phyloP scores from a whole-genome alignment of 129 eudicot species.

The Flaveria sonorensis region DNA sequence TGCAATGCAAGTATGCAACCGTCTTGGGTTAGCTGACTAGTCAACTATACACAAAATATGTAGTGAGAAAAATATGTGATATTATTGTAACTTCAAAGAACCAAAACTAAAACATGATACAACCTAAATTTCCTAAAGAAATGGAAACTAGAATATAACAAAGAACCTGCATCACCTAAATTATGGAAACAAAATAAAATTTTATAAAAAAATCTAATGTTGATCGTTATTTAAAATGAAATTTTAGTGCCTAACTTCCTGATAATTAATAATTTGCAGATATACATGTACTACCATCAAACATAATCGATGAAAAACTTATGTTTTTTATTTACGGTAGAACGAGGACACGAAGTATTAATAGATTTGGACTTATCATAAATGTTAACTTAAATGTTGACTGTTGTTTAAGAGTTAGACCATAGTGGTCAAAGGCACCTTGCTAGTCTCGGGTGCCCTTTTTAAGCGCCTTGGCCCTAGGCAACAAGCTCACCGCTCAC shows the following conservation, averaged over 20 bases:
- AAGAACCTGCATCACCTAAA: neutral
- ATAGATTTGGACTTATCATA: neutral
- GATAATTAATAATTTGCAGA: neutral
- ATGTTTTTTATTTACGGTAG: no score
- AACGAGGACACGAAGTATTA: no score
- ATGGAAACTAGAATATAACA: neutral
- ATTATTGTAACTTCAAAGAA: neutral
- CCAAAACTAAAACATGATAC: neutral
- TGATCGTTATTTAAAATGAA: no score
- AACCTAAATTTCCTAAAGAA: neutral
- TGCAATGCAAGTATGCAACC: constrained; percentile 26
- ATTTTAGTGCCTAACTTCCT: no score
- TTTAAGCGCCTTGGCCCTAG: no score
- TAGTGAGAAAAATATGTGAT: constrained; percentile 13
- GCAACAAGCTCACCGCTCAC: no score
- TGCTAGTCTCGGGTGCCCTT: neutral
- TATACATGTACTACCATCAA: no score
- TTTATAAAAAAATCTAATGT: neutral
- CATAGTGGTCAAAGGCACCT: no score
- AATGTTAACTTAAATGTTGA: neutral
- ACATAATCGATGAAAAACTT: no score
- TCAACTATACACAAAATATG: neutral
- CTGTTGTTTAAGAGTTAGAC: constrained; percentile 8
- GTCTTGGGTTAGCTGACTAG: constrained; percentile 15
- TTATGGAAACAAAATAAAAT: neutral